phyloP scores from a whole-genome alignment of 768 basidiomycete genomes.

The Tricholoma flavovirens region DNA sequence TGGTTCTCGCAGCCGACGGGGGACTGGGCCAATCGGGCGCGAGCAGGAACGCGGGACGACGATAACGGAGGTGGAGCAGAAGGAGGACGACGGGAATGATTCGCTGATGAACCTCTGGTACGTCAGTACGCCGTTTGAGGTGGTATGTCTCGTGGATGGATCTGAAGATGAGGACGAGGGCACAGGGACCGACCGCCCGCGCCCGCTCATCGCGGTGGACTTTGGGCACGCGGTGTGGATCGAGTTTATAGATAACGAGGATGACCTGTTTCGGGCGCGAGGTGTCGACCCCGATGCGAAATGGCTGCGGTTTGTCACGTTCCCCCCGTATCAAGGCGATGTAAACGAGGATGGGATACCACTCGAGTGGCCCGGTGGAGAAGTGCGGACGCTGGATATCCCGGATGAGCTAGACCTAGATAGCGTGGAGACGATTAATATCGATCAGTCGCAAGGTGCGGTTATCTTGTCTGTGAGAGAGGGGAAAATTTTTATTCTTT shows the following conservation, averaged over 20 bases:
- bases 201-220: constrained; percentile 75
- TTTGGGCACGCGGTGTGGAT: constrained; percentile 89
- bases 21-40: not conserved
- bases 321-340: constrained; percentile 48
- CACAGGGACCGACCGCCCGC: constrained; percentile 39
- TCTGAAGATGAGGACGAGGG: constrained; percentile 36
- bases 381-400: constrained; percentile 56
- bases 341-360: constrained; percentile 15
- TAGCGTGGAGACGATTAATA: constrained; percentile 68
- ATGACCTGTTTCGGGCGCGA: constrained; percentile 14
- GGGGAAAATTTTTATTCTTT: constrained; percentile 69
- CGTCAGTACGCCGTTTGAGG: constrained; percentile 64
- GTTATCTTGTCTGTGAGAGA: constrained; percentile 62
- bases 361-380: constrained; percentile 30
- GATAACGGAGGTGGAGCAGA: constrained; percentile 11
- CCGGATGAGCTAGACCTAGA: constrained; percentile 63
- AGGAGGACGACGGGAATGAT: constrained; percentile 32
- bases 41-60: constrained; percentile 10
- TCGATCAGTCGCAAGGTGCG: constrained; percentile 71
- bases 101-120: constrained; percentile 68
- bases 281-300: constrained; percentile 34
- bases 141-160: constrained; percentile 57
- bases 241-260: constrained; percentile 43
- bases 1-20: not conserved
- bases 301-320: constrained; percentile 64